Conservation (phyloP, 352 stramenopile genomes). For the Peronospora destructor region DNA sequence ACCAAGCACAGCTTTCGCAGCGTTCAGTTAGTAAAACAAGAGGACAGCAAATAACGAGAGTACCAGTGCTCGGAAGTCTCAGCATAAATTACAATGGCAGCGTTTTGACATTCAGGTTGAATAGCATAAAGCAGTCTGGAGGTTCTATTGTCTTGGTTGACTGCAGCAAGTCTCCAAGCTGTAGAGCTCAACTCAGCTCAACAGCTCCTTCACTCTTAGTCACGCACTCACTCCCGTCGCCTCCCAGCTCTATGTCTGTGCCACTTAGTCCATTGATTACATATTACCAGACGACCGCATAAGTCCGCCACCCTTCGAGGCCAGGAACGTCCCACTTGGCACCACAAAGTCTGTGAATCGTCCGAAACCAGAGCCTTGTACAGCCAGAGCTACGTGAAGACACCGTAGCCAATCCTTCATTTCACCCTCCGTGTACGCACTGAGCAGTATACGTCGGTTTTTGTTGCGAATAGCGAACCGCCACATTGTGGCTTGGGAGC, state of each 20-base stretch:
- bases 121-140: conserved; percentile 16
- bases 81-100: conserved; percentile 43
- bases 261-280: conserved; percentile 22
- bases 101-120: conserved; percentile 23
- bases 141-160: conserved; percentile 11
- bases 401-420: conserved; percentile 84
- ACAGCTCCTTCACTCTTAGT: background rate
- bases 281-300: conserved; percentile 44
- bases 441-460: conserved; percentile 55
- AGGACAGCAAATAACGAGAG: conserved; percentile 4
- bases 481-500: conserved; percentile 71
- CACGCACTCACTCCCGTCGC: conserved; percentile 5
- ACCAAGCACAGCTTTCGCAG: background rate
- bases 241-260: conserved; percentile 13
- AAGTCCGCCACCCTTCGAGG: conserved; percentile 43
- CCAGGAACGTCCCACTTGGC: conserved; percentile 57
- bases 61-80: conserved; percentile 17
- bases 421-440: conserved; percentile 70
- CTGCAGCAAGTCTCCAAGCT: conserved; percentile 7
- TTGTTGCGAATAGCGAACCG: conserved; percentile 67
- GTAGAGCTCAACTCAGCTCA: background rate
- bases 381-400: conserved; percentile 63
- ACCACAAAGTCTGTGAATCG: conserved; percentile 68
- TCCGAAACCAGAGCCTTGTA: conserved; percentile 37
- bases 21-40: background rate